A percentile compares a stretch with the other conserved stretches of the same genome.
phyloP scores from a whole-genome alignment of 2,329 filamentous ascomycete genomes.

The Ophiostoma fasciatum region DNA sequence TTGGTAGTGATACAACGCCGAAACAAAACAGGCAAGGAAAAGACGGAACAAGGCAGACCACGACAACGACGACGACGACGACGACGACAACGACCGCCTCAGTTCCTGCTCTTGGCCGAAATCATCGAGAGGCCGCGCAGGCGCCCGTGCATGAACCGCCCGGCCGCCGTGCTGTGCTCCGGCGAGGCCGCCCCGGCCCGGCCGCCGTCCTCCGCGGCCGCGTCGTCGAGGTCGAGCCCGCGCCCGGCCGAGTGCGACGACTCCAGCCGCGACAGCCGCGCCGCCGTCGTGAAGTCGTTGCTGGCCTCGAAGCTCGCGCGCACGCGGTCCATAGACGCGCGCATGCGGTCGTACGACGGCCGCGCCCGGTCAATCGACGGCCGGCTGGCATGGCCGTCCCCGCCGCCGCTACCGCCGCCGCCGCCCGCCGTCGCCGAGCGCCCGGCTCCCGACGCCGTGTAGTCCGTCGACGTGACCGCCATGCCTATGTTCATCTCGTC shows the following conservation, averaged over 20 bases:
- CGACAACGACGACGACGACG: neutral
- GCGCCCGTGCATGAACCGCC: conserved; percentile 13
- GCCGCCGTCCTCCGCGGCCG: no score
- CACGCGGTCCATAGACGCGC: conserved; percentile 74
- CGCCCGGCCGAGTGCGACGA: conserved; percentile 40
- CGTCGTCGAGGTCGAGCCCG: neutral
- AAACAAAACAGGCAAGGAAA: neutral
- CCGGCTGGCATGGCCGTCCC: no score
- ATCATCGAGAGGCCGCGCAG: conserved; percentile 17
- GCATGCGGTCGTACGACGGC: conserved; percentile 77
- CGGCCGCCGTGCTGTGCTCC: conserved; percentile 1
- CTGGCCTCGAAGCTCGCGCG: conserved; percentile 75
- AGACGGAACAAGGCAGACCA: neutral
- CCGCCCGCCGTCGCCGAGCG: no score
- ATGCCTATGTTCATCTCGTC: conserved; percentile 51
- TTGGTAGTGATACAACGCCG: conserved; percentile 7
- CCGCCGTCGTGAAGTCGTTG: conserved; percentile 83
- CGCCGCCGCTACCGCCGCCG: no score
- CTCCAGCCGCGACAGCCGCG: conserved; percentile 71
- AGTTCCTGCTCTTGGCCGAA: conserved; percentile 15
- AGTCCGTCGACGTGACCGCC: conserved; percentile 25
- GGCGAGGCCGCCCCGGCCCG: no score
- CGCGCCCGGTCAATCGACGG: conserved; percentile 52
- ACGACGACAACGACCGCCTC: no score
- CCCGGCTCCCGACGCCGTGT: neutral